Evolutionary conservation across 306 rosid species (phyloP), one percentile per base, ranked within the genome.

Genomic region (Begonia fuchsioides): DNA sequence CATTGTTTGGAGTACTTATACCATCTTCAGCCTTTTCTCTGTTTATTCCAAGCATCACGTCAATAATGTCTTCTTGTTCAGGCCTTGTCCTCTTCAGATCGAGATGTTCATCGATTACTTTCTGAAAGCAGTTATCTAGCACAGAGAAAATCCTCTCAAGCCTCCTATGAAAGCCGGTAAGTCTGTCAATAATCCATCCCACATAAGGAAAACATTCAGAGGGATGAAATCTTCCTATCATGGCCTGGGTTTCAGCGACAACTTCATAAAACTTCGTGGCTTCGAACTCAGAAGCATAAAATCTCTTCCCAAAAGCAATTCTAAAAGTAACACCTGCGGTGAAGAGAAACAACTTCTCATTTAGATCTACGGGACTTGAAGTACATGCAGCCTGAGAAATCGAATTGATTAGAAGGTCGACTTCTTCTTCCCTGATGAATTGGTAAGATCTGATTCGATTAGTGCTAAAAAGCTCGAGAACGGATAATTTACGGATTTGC

Each of bases 151-250:
- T 52, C 39, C 56, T 56, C 3, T 71, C 72, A 1, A 76, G 64
- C 52, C 69, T 53, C 11, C 12, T 3, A 0, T 53, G n/a, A 1
- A 3, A 14, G 9, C 83, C 81, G 13, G 39, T 62, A 0, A 76
- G 7, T 49, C 71, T 50, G 53, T 82, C 93, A 14, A 78, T 14
- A 38, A 73, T 18, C 81, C 80, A 75, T 2, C 77, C 77, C 52
- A 78, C 7, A 11, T 48, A 32, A 2, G 65, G 38, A 35, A 78
- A 49, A 55, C 44, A 55, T 13, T 82, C 81, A 5, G 61, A 56
- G 12, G 72, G 67, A 8, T 40, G 59, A 52, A 67, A 63, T 11
- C 59, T 73, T 12, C 56, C 32, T 1, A 70, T 5, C 61, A 63
- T 8, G 6, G 63, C 64, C 38, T 63, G 54, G 1, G 55, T 67